Conservation (phyloP, 2,329 filamentous ascomycete species). For the Alternaria consortialis region DNA sequence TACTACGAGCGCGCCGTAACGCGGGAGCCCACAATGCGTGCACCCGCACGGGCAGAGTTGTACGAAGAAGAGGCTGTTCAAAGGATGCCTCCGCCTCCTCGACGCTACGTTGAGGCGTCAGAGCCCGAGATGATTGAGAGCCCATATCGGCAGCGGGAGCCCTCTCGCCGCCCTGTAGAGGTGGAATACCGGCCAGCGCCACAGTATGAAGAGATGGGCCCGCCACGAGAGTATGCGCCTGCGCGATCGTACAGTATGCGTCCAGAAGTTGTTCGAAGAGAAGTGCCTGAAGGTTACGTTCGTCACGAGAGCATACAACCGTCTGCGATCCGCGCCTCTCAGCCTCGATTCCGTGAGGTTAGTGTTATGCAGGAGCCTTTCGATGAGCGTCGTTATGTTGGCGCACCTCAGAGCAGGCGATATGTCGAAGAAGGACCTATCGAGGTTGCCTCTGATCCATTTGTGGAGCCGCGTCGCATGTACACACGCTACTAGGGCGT, state of each 20-base stretch:
- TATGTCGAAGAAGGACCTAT: constrained; percentile 54
- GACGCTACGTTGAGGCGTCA: constrained; percentile 66
- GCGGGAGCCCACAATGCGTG: constrained; percentile 61
- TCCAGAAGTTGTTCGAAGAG: constrained; percentile 48
- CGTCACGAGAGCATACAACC: constrained; percentile 56
- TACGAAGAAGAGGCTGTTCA: constrained; percentile 51
- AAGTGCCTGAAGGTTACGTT: constrained; percentile 45
- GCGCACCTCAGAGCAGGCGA: constrained; percentile 43
- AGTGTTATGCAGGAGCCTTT: constrained; percentile 53
- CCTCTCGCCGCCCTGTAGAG: constrained; percentile 61
- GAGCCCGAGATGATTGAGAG: constrained; percentile 65
- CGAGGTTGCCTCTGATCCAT: constrained; percentile 41
- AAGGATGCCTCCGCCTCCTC: constrained; percentile 58
- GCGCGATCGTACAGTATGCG: constrained; percentile 52
- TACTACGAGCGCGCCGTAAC: constrained; percentile 72
- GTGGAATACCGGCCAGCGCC: constrained; percentile 43
- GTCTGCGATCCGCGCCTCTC: constrained; percentile 42
- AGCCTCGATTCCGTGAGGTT: constrained; percentile 50
- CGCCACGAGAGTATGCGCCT: constrained; percentile 45
- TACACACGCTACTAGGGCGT: constrained; percentile 46
- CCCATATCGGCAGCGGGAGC: constrained; percentile 67
- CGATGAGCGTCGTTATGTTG: constrained; percentile 46
- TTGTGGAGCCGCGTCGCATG: constrained; percentile 43
- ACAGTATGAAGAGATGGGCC: constrained; percentile 51
- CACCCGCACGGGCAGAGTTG: constrained; percentile 61